Base-by-base conservation (phyloP, 805 yeast species). In the Cyberlindnera japonica region DNA sequence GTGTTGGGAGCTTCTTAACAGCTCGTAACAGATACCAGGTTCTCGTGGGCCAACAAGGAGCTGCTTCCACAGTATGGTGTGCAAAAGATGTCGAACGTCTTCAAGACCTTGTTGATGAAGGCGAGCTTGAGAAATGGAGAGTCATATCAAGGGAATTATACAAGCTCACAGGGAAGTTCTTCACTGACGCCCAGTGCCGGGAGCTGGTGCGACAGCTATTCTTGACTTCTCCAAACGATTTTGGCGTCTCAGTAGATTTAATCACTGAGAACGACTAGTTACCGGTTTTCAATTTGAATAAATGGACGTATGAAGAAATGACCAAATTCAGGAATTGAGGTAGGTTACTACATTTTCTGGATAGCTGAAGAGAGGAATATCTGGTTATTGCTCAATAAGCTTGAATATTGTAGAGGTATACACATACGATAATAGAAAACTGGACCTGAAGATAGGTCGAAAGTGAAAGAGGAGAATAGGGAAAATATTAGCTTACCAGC, bases 11-110 rank as follows among this genome's bases (percentile, higher is more conserved):
- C 30, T 79, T 76, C 44, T 62, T 83, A 28, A 87, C 91, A 0
- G 91, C 90, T 0, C 63, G 91, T 42, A 83, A 83, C 55, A 63
- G 91, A 43, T 84, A 84, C 52, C 91, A 83, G 59, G 91, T 83
- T 4, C 69, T 83, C 35, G 82, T 84, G 48, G 93, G 93, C 5
- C 91, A 83, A 56, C 91, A 83, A 53, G 91, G 91, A 4, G 83
- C 84, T 24, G 84, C 83, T 11, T 71, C 79, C 1, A 72, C 77
- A 18, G 72, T 75, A 22, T 82, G 88, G 82, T 76, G 74, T 9
- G 51, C 65, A 1, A 76, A 74, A 13, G 88, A 82, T 58, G 70
- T 75, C 7, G 44, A 59, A 21, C 66, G 67, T 16, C 61, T 83
- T 28, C 78, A 73, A 50, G 56, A 56, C 14, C 49, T 78, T n/a